phyloP scores from a whole-genome alignment of 1,139 yeast genomes.

The Barnettozyma hawaiiensis region DNA sequence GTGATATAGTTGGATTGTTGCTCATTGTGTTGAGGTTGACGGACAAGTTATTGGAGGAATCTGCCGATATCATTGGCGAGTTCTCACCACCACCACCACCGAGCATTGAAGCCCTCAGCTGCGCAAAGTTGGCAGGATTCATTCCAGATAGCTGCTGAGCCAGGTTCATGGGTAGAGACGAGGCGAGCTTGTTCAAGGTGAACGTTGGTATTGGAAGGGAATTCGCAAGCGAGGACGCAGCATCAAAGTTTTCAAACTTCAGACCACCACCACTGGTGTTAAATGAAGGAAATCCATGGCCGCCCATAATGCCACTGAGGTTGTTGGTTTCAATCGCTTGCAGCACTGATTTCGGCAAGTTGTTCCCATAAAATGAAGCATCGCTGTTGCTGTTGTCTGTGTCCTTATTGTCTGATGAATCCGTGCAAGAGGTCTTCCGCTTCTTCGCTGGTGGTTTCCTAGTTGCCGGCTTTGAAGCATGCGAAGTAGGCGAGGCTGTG shows the following conservation, averaged over 20 bases:
- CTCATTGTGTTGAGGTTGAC: constrained; percentile 15
- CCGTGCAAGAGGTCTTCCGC: neutral
- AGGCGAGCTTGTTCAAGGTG: constrained; percentile 6
- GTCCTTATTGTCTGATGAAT: neutral
- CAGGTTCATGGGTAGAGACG: constrained; percentile 7
- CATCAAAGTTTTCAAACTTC: constrained; percentile 7
- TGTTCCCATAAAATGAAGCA: neutral
- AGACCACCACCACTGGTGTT: neutral
- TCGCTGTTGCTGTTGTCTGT: neutral
- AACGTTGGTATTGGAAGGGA: constrained; percentile 8
- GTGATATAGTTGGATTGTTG: constrained; percentile 26
- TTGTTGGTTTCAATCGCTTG: constrained; percentile 6
- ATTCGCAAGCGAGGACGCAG: neutral
- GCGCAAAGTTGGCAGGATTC: constrained; percentile 8
- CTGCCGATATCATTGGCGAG: constrained; percentile 7
- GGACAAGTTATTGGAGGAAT: constrained; percentile 12
- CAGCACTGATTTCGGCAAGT: constrained; percentile 5
- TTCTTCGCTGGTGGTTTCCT: constrained; percentile 1
- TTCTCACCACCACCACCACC: no score
- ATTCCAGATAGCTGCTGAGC: constrained; percentile 9
- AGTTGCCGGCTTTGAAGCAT: neutral
- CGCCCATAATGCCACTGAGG: neutral
- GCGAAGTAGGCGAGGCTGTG: neutral
- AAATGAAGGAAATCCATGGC: neutral
- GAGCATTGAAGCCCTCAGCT: constrained; percentile 5